Conservation (phyloP, 768 basidiomycete genomes). For the Saitozyma podzolica region DNA sequence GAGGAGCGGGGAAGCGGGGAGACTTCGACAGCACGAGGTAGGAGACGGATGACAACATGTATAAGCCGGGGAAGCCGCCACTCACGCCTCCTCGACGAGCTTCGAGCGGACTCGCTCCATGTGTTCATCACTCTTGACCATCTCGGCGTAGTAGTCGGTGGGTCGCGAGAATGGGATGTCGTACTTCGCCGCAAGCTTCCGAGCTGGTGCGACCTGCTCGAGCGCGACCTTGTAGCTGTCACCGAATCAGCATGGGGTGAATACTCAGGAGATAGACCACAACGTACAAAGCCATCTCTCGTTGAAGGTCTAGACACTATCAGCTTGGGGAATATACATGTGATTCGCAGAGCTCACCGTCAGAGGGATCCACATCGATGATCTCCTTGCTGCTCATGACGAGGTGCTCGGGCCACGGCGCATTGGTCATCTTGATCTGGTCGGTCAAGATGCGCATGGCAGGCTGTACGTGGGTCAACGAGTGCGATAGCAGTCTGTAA, state of each 20-base stretch:
- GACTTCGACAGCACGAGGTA: too few species aligned
- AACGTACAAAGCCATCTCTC: constrained; percentile 91
- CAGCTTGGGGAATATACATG: constrained; percentile 16
- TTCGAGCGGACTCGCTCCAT: constrained; percentile 95
- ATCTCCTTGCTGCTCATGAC: constrained; percentile 38
- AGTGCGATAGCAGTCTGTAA: not conserved
- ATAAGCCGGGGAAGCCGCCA: constrained; percentile 6
- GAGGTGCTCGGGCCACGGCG: constrained; percentile 43
- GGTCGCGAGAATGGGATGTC: constrained; percentile 83
- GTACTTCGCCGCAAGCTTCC: constrained; percentile 71
- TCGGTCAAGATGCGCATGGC: constrained; percentile 44
- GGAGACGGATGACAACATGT: not conserved
- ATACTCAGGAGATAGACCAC: not conserved
- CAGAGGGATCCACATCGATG: constrained; percentile 38
- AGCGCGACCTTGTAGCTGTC: constrained; percentile 92
- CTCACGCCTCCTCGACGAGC: constrained; percentile 72
- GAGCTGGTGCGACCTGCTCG: constrained; percentile 74
- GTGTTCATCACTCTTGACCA: constrained; percentile 95
- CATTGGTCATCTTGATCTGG: constrained; percentile 38
- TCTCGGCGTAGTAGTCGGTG: constrained; percentile 93
- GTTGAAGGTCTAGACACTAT: constrained; percentile 73
- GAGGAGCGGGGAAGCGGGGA: too few species aligned
- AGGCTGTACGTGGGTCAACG: constrained; percentile 21
- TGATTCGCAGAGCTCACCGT: constrained; percentile 27
- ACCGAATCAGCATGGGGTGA: constrained; percentile 7